These are phyloP conservation scores for Caloboletus firmus DNA, from an alignment of 1,284 basidiomycete species.

Conservation along the genomic window DNA sequence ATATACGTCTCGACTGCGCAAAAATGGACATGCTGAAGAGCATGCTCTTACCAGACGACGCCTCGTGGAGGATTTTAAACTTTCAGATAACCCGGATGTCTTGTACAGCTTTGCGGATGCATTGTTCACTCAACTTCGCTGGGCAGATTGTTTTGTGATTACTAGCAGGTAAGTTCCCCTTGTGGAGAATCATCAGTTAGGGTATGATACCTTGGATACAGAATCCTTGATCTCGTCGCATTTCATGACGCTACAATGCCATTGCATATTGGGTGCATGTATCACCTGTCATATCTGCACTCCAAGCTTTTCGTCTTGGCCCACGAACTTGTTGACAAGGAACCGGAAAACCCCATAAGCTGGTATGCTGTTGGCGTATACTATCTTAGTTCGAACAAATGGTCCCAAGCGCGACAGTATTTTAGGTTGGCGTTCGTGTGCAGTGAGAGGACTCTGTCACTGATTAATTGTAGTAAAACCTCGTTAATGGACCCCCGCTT, in stretches of 20 bases:
- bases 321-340: constrained; percentile 91
- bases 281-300: constrained; percentile 87
- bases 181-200: neutral
- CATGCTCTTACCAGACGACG: constrained; percentile 74
- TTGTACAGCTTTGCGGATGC: constrained; percentile 91
- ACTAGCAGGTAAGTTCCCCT: constrained; percentile 65
- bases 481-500: constrained; percentile 97
- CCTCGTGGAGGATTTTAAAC: constrained; percentile 75
- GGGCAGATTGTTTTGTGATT: constrained; percentile 90
- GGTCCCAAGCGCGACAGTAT: constrained; percentile 86
- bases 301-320: constrained; percentile 94
- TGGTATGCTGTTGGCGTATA: constrained; percentile 99
- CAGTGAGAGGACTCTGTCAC: neutral
- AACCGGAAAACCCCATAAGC: constrained; percentile 88
- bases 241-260: constrained; percentile 88
- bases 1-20: constrained; percentile 89
- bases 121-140: constrained; percentile 84
- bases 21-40: constrained; percentile 83
- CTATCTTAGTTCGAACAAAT: constrained; percentile 88
- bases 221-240: constrained; percentile 78
- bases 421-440: constrained; percentile 64
- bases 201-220: constrained; percentile 35
- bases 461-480: constrained; percentile 68
- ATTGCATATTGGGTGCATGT: constrained; percentile 96
- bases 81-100: constrained; percentile 90